phyloP scores from a whole-genome alignment of 2,329 filamentous ascomycete species.

The Cladobotryum mycophilum region DNA sequence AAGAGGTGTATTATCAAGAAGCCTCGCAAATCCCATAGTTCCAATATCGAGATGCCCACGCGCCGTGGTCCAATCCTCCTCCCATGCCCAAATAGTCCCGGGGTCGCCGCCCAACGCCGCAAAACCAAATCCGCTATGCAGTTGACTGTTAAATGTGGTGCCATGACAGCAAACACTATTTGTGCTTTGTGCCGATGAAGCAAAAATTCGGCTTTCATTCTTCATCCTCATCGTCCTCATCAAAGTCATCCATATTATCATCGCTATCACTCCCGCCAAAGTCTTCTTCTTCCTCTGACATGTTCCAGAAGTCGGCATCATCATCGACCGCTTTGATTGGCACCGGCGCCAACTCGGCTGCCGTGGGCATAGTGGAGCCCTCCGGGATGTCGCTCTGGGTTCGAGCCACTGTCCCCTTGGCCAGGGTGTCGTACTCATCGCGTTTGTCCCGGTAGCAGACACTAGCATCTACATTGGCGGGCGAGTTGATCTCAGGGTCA shows the following conservation, averaged over 20 bases:
- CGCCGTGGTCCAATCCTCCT: constrained; percentile 6
- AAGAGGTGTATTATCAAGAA: not conserved
- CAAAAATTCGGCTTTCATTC: constrained; percentile 21
- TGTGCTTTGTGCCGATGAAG: not conserved
- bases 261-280: constrained; percentile 71
- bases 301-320: constrained; percentile 78
- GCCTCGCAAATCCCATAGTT: constrained; percentile 1
- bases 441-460: constrained; percentile 75
- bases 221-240: constrained; percentile 53
- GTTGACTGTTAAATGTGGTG: not conserved
- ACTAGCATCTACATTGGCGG: constrained; percentile 90
- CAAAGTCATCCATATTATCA: constrained; percentile 54
- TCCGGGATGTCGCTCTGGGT: constrained; percentile 75
- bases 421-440: constrained; percentile 61
- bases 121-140: constrained; percentile 7
- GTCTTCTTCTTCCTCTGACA: constrained; percentile 69
- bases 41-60: constrained; percentile 7
- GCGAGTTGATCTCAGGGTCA: constrained; percentile 86
- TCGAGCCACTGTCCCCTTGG: constrained; percentile 61
- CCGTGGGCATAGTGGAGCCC: constrained; percentile 76
- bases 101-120: constrained; percentile 9
- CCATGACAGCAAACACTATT: not conserved
- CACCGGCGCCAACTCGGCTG: constrained; percentile 53
- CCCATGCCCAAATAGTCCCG: constrained; percentile 3
- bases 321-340: constrained; percentile 57